Conservation (phyloP, 257 asterid species). For the Solanum rostratum region DNA sequence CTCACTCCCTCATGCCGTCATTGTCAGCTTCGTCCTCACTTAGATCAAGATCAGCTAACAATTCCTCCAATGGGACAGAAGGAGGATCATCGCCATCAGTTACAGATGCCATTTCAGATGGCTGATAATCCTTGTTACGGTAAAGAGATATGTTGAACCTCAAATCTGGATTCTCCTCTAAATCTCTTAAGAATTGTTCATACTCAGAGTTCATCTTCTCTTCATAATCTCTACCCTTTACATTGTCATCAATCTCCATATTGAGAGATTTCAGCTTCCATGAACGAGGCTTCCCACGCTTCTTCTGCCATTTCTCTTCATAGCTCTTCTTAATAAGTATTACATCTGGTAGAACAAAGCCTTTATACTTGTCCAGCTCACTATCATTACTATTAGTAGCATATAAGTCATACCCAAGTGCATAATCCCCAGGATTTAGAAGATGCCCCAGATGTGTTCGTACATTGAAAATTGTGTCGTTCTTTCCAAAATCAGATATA, state of each 20-base stretch:
- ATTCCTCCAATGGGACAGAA: neutral
- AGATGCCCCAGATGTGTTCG: constrained; percentile 52
- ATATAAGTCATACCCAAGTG: constrained; percentile 47
- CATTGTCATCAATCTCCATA: constrained; percentile 31
- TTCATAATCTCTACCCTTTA: constrained; percentile 21
- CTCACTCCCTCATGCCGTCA: neutral
- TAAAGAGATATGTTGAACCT: constrained; percentile 33
- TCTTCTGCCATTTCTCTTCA: constrained; percentile 18
- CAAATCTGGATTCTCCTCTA: constrained; percentile 20
- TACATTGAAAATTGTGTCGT: constrained; percentile 13
- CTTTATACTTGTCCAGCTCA: constrained; percentile 31
- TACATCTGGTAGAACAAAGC: constrained; percentile 26
- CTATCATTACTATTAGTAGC: constrained; percentile 29
- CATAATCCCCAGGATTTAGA: constrained; percentile 38
- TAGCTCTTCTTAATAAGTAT: constrained; percentile 11
- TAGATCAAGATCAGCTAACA: neutral
- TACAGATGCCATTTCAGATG: constrained; percentile 35
- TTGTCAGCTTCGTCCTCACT: neutral
- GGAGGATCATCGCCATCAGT: constrained; percentile 5
- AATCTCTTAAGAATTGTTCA: constrained; percentile 40
- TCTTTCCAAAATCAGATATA: constrained; percentile 37
- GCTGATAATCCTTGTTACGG: constrained; percentile 36
- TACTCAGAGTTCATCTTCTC: constrained; percentile 38
- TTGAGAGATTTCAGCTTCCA: constrained; percentile 39
- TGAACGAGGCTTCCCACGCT: constrained; percentile 16